Evolutionary conservation across 2,329 filamentous ascomycete species (phyloP), one percentile per base, ranked within the genome.

Genomic region (Colletotrichum sp.): DNA sequence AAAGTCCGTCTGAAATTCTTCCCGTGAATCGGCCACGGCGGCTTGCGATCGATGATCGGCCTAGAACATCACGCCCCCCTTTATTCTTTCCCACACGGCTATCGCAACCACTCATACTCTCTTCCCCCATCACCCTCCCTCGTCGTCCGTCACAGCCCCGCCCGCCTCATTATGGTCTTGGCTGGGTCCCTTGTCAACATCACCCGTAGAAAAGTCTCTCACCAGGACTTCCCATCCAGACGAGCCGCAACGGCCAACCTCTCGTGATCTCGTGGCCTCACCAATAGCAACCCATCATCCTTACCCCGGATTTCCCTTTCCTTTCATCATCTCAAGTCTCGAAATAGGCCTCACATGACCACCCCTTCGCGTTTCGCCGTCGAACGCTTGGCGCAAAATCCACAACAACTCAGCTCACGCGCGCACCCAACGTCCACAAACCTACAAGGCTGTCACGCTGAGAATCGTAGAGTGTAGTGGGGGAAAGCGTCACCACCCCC

Each of bases 41-140:
- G 64, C 64, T 30, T 36, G 39, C 49, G 34, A 76, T 76, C 74
- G 74, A 74, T 69, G 70, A 76, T 76, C 74, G 59, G 70, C 28
- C 64, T 16, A 55, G 44, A 49, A 64, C 57, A 69, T 69, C 63
- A 49, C 36, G 59, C 21, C 44, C 55, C 63, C 32, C 30, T 32
- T 39, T 52, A 52, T 21, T 52, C 10, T 52, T 52, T 21, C 44
- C 44, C 44, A 21, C 44, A 52, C n/a, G 44, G 44, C 44, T 52
- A 52, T 52, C 44, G 44, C n/a, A 52, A 52, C 24, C 39, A 52
- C 34, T 67, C 21, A 30, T 10, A 55, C 39, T 36, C 28, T 8
- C 49, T 3, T 16, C 15, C 44, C 30, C 30, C 16, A 10, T 21
- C 30, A 21, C 32, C 30, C 26, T 28, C n/a, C 28, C 12, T 34